Percentiles rank a stretch among this genome's conserved stretches.
Evolutionary conservation across 2,329 filamentous ascomycete species (phyloP).

Genomic region (Seiridium unicorne): DNA sequence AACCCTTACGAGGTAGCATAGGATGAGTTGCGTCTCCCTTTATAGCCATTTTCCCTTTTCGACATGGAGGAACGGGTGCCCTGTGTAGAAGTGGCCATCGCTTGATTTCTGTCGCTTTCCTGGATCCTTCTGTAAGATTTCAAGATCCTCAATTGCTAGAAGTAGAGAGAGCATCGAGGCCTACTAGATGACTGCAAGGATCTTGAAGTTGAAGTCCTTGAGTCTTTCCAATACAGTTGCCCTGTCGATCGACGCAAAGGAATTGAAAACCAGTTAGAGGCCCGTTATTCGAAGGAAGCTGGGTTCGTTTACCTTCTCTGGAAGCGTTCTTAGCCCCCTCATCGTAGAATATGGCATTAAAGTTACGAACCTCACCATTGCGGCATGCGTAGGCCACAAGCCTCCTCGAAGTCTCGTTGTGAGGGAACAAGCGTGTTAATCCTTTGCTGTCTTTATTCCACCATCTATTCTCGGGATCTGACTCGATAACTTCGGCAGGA

Average conservation of each 20-base stretch:
- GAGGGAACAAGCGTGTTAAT: conserved; percentile 18
- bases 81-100: conserved; percentile 26
- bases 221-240: conserved; percentile 5
- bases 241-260: conserved; percentile 13
- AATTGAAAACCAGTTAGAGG: conserved; percentile 9
- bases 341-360: conserved; percentile 16
- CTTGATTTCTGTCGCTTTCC: conserved; percentile 25
- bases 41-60: conserved; percentile 14
- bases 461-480: conserved; percentile 26
- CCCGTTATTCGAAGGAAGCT: not conserved
- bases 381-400: conserved; percentile 20
- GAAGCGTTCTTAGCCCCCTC: conserved; percentile 6
- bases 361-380: conserved; percentile 13
- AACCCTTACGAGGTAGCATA: conserved; percentile 20
- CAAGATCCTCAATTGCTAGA: not conserved
- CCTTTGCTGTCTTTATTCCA: conserved; percentile 24
- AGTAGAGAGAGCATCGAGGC: not conserved
- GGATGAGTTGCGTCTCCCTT: conserved; percentile 21
- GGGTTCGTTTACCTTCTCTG: conserved; percentile 7
- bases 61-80: conserved; percentile 24
- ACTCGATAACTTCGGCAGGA: conserved; percentile 23
- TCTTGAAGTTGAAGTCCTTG: conserved; percentile 8
- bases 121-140: not conserved
- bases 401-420: conserved; percentile 10
- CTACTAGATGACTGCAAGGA: not conserved